phyloP scores from a whole-genome alignment of 768 basidiomycete species.

The Podaxis sp. region DNA sequence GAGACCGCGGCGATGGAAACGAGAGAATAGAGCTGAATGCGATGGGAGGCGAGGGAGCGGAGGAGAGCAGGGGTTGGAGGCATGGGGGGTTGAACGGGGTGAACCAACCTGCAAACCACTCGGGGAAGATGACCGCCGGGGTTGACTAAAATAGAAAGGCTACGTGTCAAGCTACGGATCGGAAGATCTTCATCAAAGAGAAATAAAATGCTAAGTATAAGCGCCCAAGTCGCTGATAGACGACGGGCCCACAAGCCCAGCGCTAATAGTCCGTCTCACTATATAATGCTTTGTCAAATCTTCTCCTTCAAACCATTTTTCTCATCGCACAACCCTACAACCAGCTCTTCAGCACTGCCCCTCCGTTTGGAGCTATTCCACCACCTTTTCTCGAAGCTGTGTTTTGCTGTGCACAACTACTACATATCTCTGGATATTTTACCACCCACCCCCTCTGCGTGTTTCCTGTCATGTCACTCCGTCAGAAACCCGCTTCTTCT shows the following conservation, averaged over 20 bases:
- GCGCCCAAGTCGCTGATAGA: too few species aligned
- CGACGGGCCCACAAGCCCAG: background rate
- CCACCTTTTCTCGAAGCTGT: background rate
- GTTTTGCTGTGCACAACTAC: background rate
- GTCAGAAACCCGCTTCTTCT: background rate
- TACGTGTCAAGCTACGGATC: background rate
- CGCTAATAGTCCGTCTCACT: background rate
- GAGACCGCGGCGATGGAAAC: slow-evolving; percentile 70
- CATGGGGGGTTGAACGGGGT: background rate
- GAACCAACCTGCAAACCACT: background rate
- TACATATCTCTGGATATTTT: background rate
- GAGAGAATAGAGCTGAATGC: slow-evolving; percentile 67
- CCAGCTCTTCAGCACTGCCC: background rate
- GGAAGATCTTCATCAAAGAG: background rate
- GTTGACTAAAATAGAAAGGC: background rate
- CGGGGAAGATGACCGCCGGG: background rate
- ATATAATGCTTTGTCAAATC: background rate
- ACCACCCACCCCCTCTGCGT: too few species aligned
- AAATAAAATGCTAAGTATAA: too few species aligned
- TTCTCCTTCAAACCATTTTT: background rate
- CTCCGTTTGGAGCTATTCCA: background rate
- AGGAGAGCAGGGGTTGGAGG: slow-evolving; percentile 43
- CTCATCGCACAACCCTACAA: background rate
- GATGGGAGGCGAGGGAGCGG: slow-evolving; percentile 55
- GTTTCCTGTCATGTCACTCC: background rate